Conservation (phyloP, 306 rosid genomes). For the Glycine soja region DNA sequence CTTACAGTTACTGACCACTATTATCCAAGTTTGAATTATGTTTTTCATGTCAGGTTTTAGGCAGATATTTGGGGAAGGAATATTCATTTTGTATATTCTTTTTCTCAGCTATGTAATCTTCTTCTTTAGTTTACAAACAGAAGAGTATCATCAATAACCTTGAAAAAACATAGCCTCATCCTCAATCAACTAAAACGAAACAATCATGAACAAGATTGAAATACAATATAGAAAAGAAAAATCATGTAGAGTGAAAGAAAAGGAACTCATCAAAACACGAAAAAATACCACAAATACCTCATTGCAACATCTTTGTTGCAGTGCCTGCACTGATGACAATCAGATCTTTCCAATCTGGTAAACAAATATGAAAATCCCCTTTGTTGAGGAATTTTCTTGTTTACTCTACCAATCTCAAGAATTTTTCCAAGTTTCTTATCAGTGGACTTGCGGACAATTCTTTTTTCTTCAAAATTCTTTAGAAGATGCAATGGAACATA, state of each 20-base stretch:
- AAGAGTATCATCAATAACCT: background rate
- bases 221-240: background rate
- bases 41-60: conserved; percentile 25
- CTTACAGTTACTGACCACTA: background rate
- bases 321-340: conserved; percentile 73
- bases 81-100: background rate
- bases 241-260: background rate
- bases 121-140: conserved; percentile 6
- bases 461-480: conserved; percentile 93
- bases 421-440: conserved; percentile 62
- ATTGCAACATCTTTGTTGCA: conserved; percentile 83
- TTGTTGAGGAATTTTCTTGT: conserved; percentile 47
- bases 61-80: conserved; percentile 34
- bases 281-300: conserved; percentile 63
- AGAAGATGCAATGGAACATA: conserved; percentile 87
- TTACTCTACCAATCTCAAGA: conserved; percentile 54
- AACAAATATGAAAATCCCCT: conserved; percentile 83
- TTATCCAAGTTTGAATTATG: conserved; percentile 22
- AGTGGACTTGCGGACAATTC: conserved; percentile 70
- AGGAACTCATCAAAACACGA: conserved; percentile 35
- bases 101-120: background rate
- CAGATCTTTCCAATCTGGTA: conserved; percentile 79
- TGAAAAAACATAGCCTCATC: conserved; percentile 14
- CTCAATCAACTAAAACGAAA: conserved; percentile 17
- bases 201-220: background rate